Evolutionary conservation across 139 green algal genomes (phyloP).

Genomic region (Tetradesmus lagerheimii): DNA sequence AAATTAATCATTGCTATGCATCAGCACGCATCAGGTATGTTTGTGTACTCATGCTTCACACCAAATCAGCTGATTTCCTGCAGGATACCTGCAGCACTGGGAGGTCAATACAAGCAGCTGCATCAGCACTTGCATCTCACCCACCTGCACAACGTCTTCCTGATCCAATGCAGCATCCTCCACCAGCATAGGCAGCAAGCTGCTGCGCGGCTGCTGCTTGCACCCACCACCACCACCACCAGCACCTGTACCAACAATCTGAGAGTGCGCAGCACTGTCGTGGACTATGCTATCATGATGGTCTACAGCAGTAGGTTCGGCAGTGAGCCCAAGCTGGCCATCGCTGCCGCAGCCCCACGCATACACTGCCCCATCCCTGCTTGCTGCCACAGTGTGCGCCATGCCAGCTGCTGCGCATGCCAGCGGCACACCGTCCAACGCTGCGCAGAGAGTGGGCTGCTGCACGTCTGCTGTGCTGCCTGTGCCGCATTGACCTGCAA

Average conservation of each 20-base stretch:
- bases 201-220: constrained; percentile 2
- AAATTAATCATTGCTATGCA: no score
- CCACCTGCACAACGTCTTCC: constrained; percentile 37
- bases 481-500: constrained; percentile 19
- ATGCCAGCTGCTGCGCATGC: constrained; percentile 14
- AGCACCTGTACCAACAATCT: neutral
- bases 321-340: neutral
- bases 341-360: constrained; percentile 22
- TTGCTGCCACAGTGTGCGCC: constrained; percentile 17
- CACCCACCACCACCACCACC: neutral
- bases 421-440: constrained; percentile 31
- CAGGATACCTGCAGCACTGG: no score
- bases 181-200: constrained; percentile 15
- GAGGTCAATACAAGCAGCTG: neutral
- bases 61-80: no score
- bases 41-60: no score
- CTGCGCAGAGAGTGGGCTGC: neutral
- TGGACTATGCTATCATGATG: neutral
- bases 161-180: neutral
- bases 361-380: constrained; percentile 41
- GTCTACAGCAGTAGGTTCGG: neutral
- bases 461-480: constrained; percentile 20
- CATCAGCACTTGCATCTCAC: neutral
- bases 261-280: neutral
- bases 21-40: no score